These are phyloP conservation scores for Gaultheria prostrata DNA, from an alignment of 148 eudicot genomes.

Conservation along the genomic window DNA sequence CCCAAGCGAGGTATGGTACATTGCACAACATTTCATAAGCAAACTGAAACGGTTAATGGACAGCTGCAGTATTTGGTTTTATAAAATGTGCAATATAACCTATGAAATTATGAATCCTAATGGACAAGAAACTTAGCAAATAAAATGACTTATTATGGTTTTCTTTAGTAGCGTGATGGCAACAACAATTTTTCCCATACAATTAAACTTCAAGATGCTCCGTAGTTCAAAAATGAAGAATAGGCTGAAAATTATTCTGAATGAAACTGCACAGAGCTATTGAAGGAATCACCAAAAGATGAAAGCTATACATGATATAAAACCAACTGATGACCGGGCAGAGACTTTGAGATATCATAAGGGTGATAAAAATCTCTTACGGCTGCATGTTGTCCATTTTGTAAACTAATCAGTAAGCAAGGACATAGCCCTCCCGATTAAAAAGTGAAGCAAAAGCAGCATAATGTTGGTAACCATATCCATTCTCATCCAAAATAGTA, in stretches of 20 bases:
- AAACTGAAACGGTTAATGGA: neutral
- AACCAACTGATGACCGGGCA: neutral
- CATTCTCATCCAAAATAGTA: neutral
- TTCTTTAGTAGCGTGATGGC: neutral
- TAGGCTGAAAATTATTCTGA: neutral
- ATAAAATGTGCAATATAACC: neutral
- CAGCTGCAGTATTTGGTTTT: neutral
- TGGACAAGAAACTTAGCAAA: neutral
- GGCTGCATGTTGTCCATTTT: neutral
- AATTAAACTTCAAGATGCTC: conserved; percentile 8
- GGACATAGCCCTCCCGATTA: neutral
- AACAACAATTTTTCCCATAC: neutral
- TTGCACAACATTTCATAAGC: neutral
- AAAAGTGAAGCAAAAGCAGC: neutral
- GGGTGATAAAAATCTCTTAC: neutral
- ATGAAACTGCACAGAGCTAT: neutral
- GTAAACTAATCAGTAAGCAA: conserved; percentile 8
- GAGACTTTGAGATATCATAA: neutral
- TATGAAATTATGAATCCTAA: neutral
- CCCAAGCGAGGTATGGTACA: neutral
- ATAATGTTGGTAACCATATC: neutral
- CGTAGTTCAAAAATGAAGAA: neutral
- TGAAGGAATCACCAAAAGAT: neutral
- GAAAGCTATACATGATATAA: neutral
- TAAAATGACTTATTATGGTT: neutral